Percentiles rank a stretch among this genome's conserved stretches.
Conservation (phyloP, 2,329 filamentous ascomycete species). For the Microdochium trichocladiopsis region DNA sequence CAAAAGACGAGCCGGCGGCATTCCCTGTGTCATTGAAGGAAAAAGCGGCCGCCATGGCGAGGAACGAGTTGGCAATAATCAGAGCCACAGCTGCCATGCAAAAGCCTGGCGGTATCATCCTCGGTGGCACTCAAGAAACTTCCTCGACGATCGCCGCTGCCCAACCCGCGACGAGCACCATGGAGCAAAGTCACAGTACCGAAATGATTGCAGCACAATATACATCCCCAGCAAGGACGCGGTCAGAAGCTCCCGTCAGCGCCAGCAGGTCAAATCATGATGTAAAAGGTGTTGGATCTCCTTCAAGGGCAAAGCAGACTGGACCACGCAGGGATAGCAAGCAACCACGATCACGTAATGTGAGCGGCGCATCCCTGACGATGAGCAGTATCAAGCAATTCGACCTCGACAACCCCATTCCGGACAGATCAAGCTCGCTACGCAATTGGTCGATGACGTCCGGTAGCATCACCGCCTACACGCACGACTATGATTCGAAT, state of each 20-base stretch:
- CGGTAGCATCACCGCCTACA: conserved; percentile 22
- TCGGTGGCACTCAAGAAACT: neutral
- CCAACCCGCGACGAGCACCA: neutral
- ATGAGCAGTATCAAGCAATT: conserved; percentile 16
- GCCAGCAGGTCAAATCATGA: neutral
- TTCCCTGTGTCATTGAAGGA: neutral
- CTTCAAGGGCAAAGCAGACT: neutral
- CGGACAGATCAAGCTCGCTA: conserved; percentile 26
- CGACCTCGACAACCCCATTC: conserved; percentile 27
- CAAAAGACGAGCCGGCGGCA: neutral
- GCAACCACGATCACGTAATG: conserved; percentile 10
- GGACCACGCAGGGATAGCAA: neutral
- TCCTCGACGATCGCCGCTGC: neutral
- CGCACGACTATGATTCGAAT: conserved; percentile 30
- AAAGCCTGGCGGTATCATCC: neutral
- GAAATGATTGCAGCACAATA: no score
- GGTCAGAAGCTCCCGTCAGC: neutral
- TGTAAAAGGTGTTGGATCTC: no score
- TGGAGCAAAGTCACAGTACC: no score
- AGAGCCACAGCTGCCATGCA: neutral
- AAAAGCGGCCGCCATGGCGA: neutral
- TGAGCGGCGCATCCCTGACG: conserved; percentile 13
- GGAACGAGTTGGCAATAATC: neutral
- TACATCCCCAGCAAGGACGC: neutral
- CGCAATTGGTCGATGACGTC: conserved; percentile 34